Conservation (phyloP, 164 flowering plant species). For the Brasenia schreberi region DNA sequence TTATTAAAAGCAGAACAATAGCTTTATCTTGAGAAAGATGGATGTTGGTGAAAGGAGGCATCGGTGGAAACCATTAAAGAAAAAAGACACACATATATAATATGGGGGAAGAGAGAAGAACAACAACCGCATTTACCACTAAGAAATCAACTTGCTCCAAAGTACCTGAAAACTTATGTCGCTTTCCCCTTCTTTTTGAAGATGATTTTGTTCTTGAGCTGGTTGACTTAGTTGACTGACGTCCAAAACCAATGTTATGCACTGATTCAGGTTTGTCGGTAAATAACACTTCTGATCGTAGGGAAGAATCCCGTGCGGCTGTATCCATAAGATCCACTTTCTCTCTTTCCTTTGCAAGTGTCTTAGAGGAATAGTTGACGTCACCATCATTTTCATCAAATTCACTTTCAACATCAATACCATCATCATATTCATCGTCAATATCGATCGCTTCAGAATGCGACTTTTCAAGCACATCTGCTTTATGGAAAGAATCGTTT, state of each 20-base stretch:
- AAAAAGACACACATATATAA: no score
- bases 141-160: no score
- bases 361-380: not conserved
- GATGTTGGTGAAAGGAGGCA: no score
- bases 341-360: not conserved
- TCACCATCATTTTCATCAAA: not conserved
- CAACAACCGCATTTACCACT: no score
- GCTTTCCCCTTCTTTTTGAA: slow-evolving; percentile 3
- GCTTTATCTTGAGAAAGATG: no score
- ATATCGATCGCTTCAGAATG: slow-evolving; percentile 27
- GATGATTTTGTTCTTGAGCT: not conserved
- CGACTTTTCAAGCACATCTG: slow-evolving; percentile 13
- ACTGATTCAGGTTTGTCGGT: not conserved
- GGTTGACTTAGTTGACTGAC: slow-evolving; percentile 1
- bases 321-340: not conserved
- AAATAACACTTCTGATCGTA: not conserved
- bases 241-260: not conserved
- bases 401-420: slow-evolving; percentile 16
- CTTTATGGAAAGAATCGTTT: slow-evolving; percentile 9
- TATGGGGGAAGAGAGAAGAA: no score
- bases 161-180: not conserved
- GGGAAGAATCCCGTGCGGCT: slow-evolving; percentile 1
- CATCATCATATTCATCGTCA: slow-evolving; percentile 83
- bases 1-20: no score
- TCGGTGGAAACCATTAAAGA: no score